Evolutionary conservation across 2,329 filamentous ascomycete species (phyloP), one percentile per base, ranked within the genome.

Genomic region (Calonectria naviculata): DNA sequence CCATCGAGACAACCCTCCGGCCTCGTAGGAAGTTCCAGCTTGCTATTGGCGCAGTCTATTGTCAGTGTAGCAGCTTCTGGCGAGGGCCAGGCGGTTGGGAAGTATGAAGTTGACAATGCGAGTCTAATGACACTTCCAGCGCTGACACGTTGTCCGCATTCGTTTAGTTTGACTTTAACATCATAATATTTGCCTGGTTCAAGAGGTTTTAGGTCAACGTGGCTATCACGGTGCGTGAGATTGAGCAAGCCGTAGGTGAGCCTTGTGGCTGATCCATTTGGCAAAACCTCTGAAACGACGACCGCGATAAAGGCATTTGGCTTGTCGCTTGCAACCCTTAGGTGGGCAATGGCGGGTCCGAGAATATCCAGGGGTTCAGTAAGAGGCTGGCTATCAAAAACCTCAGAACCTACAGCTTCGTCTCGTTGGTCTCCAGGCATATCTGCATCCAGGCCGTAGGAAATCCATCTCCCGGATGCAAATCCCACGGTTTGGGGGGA

Each of bases 401-500:
- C 31, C 15, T 46, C 38, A 10, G 52, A 61, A 6, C 54, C 65
- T 15, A 41, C 42, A 31, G 28, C 52, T 36, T 67, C 65, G 0
- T 61, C 52, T 1, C 54, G 52, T 38, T 67, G 65, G 31, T 67
- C 54, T 8, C 52, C 65, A 2, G 65, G 52, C 31, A 49, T 26
- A 28, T 61, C 54, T n/a, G 29, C 41, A 36, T 52, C 54, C 9
- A 36, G 26, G 19, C 65, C 65, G 28, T 42, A 67, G 17, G 54
- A 28, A 49, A 67, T 44, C 65, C 65, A 67, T 29, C 54, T 67
- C 1, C 54, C 41, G 10, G 41, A 17, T 3, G 65, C 65, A 29
- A 67, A 67, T 4, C 65, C 65, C 4, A 61, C 54, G 12, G 65
- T 67, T 28, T 67, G 65, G 38, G 65, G 65, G 19, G 65, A 67